Base-by-base conservation (phyloP, 768 basidiomycete genomes). In the Boletales sp. region DNA sequence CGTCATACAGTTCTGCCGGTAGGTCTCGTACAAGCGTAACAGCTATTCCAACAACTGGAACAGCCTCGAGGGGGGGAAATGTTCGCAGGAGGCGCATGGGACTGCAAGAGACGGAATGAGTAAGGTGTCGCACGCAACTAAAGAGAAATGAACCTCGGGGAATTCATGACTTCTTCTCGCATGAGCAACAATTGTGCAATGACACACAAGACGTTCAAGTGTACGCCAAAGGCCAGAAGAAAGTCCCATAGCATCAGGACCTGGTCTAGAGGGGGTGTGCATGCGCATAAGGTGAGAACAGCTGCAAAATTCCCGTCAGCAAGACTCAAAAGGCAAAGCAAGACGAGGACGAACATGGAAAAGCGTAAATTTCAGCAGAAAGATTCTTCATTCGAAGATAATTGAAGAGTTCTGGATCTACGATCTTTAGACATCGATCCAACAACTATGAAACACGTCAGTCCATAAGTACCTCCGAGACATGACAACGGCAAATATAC, bases 231-330 rank as follows among this genome's bases (percentile, higher is more conserved):
- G 4, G 95, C 92, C 24, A 99, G 77, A 9, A 99, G 78, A 64
- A 98, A 99, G 68, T 99, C 97, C 95, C 97, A 99, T 46, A 99
- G 72, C 56, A 86, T 86, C 27, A 99, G 76, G 21, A 97, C 95
- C 71, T 98, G 90, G 63, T 94, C 89, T 10, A 99, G 75, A 0
- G 97, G 97, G 5, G 94, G 95, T 11, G 95, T 99, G 62, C 94
- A 94, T 7, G 95, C 97, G 66, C 94, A 98, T 31, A 98, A 71
- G 0, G 97, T 99, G 52, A 99, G 76, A 34, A 97, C 83, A 53
- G 97, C 94, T 95, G 29, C 10, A 35, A 31, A 53, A 13, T 54
- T 47, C 35, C 27, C 18, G 24, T 54, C 15, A 10, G 43, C 27
- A 30, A 47, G 34, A 29, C 8, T 48, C 43, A 2, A 46, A 45